Evolutionary conservation across 2,329 filamentous ascomycete genomes (phyloP), one percentile per base, ranked within the genome.

Genomic region (Mycocentrospora acerina): DNA sequence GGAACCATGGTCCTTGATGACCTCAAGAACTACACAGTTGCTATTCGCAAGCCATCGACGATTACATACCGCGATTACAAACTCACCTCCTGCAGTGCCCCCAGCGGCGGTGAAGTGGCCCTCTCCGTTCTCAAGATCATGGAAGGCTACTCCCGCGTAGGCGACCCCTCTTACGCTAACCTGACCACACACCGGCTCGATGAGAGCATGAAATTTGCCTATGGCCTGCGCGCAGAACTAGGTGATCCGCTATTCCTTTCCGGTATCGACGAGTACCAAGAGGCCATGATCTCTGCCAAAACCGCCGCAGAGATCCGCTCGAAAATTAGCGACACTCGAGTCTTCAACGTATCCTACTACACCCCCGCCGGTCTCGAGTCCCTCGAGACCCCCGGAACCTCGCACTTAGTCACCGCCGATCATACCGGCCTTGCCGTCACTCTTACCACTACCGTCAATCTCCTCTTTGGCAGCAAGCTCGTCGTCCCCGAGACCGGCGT

Each of bases 191-290:
- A 97, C 67, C 81, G 87, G 11, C 78, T 95, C 49, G 82, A 89
- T 58, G 93, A 97, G 73, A 86, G 90, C 10, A 88, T 95, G 71
- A 80, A 89, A 15, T 97, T 95, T 64, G 90, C 81, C 3, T 97
- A 96, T 62, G 90, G 85, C 25, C 66, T 74, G 54, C 82, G 90
- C 40, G 77, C 82, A n/a, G 76, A 83, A 18, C 78, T 97, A 0
- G 91, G 90, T 4, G 93, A 97, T 63, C 93, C 91, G 0, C 73
- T 71, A 1, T 95, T 85, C 61, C 79, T 94, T 4, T 51, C 74
- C 1, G 79, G 80, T 19, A 71, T 91, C 34, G 69, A 74, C 7
- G 64, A 70, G 7, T 85, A 86, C 50, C 83, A 96, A 65, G 63
- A 74, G 2, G 63, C 54, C 17, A 86, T 97, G 75, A 67, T 96